Evolutionary conservation across 2,329 filamentous ascomycete species (phyloP).

Genomic region (Colletotrichum cordylinicola): DNA sequence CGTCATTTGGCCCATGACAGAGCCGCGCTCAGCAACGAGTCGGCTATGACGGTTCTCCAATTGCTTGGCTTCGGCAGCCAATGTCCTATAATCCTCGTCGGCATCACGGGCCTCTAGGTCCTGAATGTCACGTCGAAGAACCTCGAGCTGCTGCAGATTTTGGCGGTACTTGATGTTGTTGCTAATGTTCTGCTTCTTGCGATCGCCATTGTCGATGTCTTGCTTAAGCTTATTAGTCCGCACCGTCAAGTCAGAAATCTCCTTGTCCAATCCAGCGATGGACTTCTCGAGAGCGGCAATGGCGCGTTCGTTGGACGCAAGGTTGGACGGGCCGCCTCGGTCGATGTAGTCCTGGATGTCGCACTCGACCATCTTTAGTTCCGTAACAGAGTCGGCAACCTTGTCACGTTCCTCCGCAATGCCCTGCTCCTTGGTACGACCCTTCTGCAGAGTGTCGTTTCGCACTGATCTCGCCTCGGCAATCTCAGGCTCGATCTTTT

Average conservation of each 20-base stretch:
- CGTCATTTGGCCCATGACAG: conserved; percentile 78
- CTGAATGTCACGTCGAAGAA: conserved; percentile 71
- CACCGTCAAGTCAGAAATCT: conserved; percentile 70
- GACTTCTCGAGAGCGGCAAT: conserved; percentile 72
- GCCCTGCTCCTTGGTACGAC: conserved; percentile 74
- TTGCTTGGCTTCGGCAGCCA: conserved; percentile 70
- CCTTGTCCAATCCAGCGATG: conserved; percentile 69
- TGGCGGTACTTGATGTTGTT: conserved; percentile 90
- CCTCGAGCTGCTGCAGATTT: conserved; percentile 71
- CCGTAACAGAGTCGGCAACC: conserved; percentile 76
- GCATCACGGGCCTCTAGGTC: conserved; percentile 81
- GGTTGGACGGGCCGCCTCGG: conserved; percentile 73
- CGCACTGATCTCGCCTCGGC: conserved; percentile 76
- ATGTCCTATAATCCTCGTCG: conserved; percentile 79
- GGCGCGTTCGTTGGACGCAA: conserved; percentile 72
- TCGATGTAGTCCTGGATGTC: conserved; percentile 84
- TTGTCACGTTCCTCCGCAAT: conserved; percentile 74
- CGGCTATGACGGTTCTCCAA: conserved; percentile 73
- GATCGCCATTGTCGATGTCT: conserved; percentile 79
- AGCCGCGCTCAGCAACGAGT: conserved; percentile 74
- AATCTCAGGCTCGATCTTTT: conserved; percentile 77
- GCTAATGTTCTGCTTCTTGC: conserved; percentile 83
- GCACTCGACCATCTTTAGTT: conserved; percentile 75
- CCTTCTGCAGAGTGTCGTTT: conserved; percentile 77
- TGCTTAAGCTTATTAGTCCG: conserved; percentile 80